phyloP scores from a whole-genome alignment of 805 yeast genomes.

The Cyberlindnera meyerae region DNA sequence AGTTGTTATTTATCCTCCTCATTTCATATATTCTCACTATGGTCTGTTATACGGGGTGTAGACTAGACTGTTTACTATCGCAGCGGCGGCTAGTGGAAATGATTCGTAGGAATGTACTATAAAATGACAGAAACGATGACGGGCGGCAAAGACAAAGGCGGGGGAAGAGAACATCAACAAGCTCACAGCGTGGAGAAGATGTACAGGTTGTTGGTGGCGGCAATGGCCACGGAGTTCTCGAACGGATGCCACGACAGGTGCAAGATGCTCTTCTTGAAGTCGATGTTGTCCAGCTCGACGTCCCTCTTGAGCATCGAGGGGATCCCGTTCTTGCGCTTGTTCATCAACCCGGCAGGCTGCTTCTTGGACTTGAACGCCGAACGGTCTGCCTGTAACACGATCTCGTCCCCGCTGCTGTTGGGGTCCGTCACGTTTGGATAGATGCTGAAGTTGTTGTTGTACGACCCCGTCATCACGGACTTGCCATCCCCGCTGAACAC shows the following conservation, averaged over 20 bases:
- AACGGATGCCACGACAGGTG: slow-evolving; percentile 98
- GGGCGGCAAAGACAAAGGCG: too few relatives aligned
- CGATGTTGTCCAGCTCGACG: slow-evolving; percentile 58
- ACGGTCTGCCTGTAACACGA: slow-evolving; percentile 95
- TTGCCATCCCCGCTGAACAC: slow-evolving; percentile 90
- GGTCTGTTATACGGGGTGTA: too few relatives aligned
- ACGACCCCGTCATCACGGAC: slow-evolving; percentile 93
- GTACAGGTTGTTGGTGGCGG: slow-evolving; percentile 93
- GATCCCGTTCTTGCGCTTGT: slow-evolving; percentile 30
- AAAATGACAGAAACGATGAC: too few relatives aligned
- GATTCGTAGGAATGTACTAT: too few relatives aligned
- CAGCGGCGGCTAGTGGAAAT: too few relatives aligned
- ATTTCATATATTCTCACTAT: too few relatives aligned
- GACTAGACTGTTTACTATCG: too few relatives aligned
- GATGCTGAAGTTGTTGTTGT: slow-evolving; percentile 94
- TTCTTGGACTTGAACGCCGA: slow-evolving; percentile 87
- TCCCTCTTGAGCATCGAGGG: slow-evolving; percentile 41
- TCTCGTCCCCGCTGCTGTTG: slow-evolving; percentile 39
- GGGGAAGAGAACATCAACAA: too few relatives aligned
- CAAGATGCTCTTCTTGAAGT: slow-evolving; percentile 89
- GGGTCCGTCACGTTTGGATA: slow-evolving; percentile 74
- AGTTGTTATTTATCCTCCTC: too few relatives aligned
- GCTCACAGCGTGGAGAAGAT: slow-evolving; percentile 68
- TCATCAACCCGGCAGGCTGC: slow-evolving; percentile 16
- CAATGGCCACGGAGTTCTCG: slow-evolving; percentile 95